Evolutionary conservation across 2,329 filamentous ascomycete genomes (phyloP).

Genomic region (Hyphodiscus sp.): DNA sequence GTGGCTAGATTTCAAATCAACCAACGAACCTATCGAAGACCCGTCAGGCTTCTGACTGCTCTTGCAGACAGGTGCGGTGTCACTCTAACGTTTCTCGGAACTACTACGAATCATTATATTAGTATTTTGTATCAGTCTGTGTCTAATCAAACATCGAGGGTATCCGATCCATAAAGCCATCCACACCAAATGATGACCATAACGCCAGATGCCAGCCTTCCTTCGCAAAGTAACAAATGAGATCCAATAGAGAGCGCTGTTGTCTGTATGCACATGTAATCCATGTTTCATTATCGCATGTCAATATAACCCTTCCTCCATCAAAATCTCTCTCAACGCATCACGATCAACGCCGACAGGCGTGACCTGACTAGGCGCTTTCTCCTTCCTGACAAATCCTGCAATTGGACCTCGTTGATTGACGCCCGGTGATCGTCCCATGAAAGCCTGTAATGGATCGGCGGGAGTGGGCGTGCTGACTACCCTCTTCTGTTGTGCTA

Average conservation of each 20-base stretch:
- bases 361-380: constrained; percentile 26
- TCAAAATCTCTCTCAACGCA: constrained; percentile 25
- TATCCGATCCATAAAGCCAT: neutral
- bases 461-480: constrained; percentile 30
- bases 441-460: constrained; percentile 30
- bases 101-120: neutral
- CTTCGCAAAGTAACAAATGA: neutral
- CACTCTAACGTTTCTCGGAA: neutral
- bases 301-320: constrained; percentile 9
- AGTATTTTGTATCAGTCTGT: neutral
- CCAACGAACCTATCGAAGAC: no score
- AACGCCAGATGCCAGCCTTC: neutral
- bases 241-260: neutral
- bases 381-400: constrained; percentile 52
- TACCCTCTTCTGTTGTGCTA: constrained; percentile 14
- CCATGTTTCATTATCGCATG: neutral
- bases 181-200: neutral
- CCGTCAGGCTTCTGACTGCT: no score
- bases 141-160: neutral
- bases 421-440: constrained; percentile 59
- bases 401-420: constrained; percentile 72
- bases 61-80: no score
- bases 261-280: neutral
- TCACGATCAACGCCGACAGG: constrained; percentile 25
- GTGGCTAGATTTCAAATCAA: no score